Evolutionary conservation across 352 stramenopile species (phyloP), one percentile per base, ranked within the genome.

Genomic region (Pythium dissimile): DNA sequence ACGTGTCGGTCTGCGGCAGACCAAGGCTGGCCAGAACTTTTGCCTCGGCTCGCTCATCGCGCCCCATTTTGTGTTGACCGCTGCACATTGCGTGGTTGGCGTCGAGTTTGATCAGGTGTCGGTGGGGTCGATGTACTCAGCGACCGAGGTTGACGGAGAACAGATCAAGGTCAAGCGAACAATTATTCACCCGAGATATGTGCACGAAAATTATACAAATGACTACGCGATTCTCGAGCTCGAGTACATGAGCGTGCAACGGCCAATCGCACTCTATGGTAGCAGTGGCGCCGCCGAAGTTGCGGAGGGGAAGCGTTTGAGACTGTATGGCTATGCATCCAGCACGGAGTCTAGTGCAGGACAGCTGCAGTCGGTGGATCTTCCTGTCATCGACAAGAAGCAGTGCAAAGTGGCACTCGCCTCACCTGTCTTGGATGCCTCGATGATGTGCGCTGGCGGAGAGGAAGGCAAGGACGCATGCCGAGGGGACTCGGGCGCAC

Each of bases 141-240:
- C 62, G 8, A 51, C 45, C 3, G 57, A 65, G 5, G 15, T 38
- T 4, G 71, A 80, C 42, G 71, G 67, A n/a, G 68, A 76, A 49
- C 67, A 74, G 45, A 76, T 80, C 55, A 67, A 67, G 24, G 59
- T 80, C 38, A 67, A 70, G 39, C 37, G 42, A 16, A 55, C 62
- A 15, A 54, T 59, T 15, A 44, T 72, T 10, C 72, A 81, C 27
- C 63, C 66, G 6, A 43, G 39, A 2, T 76, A 67, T 34, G 41
- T 70, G 4, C 26, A 54, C n/a, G 38, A 37, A 2, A 63, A 58
- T 10, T 63, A 64, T 30, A 9, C 16, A 6, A 57, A 76, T 24
- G 69, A 81, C 47, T 74, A 67, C 62, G 69, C 63, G 18, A 41
- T 81, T 11, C 42, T 81, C 6, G 58, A 76, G 43, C 69, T 81